Evolutionary conservation across 768 basidiomycete genomes (phyloP).

Genomic region (Boletales sp.): DNA sequence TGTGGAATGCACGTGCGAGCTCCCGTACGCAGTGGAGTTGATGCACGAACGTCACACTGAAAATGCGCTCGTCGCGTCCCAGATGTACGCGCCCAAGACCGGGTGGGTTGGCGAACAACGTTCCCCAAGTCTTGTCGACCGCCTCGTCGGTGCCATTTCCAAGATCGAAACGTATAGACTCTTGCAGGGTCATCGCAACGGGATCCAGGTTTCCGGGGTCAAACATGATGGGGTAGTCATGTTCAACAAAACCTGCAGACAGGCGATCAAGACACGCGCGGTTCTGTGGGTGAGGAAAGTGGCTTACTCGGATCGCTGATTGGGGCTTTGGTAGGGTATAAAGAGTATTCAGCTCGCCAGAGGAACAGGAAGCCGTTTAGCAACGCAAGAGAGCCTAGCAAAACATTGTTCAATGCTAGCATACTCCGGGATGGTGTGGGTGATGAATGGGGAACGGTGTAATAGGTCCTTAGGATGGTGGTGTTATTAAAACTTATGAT

Average conservation of each 20-base stretch:
- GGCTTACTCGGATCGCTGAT: not conserved
- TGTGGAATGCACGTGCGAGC: conserved; percentile 6
- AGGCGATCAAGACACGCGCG: not conserved
- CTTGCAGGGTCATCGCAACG: conserved; percentile 10
- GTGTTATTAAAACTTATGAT: too few relatives aligned
- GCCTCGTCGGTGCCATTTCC: conserved; percentile 4
- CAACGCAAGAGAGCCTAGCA: not conserved
- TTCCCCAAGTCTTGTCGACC: conserved; percentile 7
- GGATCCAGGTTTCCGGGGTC: conserved; percentile 3
- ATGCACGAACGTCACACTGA: conserved; percentile 7
- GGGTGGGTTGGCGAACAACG: conserved; percentile 6
- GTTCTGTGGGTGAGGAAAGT: not conserved
- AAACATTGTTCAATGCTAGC: not conserved
- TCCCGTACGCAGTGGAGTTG: conserved; percentile 9
- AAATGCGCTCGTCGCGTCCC: conserved; percentile 3
- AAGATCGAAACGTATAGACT: conserved; percentile 2
- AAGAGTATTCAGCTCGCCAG: not conserved
- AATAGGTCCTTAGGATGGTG: too few relatives aligned
- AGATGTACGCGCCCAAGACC: conserved; percentile 10
- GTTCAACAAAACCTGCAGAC: conserved; percentile 3
- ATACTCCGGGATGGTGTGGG: not conserved
- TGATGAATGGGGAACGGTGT: not conserved
- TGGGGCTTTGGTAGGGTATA: not conserved
- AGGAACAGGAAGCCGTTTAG: conserved; percentile 1
- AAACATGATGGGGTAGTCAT: conserved; percentile 7